phyloP scores from a whole-genome alignment of 2,329 filamentous ascomycete genomes.

The Aspergillus pseudoterreus region DNA sequence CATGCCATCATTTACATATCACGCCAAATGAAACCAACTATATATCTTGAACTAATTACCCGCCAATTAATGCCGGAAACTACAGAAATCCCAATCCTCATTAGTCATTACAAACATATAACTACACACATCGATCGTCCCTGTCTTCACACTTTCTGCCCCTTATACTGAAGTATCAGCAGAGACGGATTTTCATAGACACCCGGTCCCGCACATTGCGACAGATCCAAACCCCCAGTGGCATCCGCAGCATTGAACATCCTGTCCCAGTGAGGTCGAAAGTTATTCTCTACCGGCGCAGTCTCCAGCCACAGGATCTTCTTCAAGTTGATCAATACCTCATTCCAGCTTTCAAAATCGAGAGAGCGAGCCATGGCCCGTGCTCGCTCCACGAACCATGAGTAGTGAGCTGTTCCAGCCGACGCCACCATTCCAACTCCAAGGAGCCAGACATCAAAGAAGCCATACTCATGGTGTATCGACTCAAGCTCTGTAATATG shows the following conservation, averaged over 20 bases:
- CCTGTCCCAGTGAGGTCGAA: constrained; percentile 18
- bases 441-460: constrained; percentile 43
- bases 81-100: too few species aligned
- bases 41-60: too few species aligned
- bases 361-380: constrained; percentile 4
- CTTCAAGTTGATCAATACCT: constrained; percentile 11
- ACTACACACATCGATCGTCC: too few species aligned
- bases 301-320: constrained; percentile 20
- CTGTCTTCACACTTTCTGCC: too few species aligned
- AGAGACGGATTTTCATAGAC: too few species aligned
- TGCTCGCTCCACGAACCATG: constrained; percentile 17
- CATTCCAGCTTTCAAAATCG: constrained; percentile 9
- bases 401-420: constrained; percentile 13
- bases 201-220: not conserved
- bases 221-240: not conserved
- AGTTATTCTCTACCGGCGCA: constrained; percentile 11
- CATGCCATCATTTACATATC: too few species aligned
- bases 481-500: constrained; percentile 24
- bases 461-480: constrained; percentile 8
- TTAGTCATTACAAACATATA: too few species aligned
- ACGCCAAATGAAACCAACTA: too few species aligned
- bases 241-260: constrained; percentile 5
- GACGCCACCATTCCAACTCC: constrained; percentile 39
- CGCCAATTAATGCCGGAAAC: too few species aligned
- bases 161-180: too few species aligned